These are phyloP conservation scores for Sclerotinia minor DNA, from an alignment of 2,329 filamentous ascomycete species.

Conservation along the genomic window DNA sequence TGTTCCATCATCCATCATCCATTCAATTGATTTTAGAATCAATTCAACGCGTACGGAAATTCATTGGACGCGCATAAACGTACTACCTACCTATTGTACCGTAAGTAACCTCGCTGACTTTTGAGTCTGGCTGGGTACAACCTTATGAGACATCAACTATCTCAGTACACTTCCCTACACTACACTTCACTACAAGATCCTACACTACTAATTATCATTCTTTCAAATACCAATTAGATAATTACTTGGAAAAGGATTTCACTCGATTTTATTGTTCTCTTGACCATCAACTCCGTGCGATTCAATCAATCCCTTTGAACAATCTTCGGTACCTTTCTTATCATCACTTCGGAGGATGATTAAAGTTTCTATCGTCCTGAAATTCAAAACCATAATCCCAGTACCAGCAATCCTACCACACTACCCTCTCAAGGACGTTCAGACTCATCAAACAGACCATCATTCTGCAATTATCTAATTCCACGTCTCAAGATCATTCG, in stretches of 20 bases:
- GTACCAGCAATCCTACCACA: background rate
- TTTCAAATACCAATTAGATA: background rate
- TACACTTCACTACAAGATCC: too few species aligned
- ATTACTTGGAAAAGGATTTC: background rate
- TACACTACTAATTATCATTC: too few species aligned
- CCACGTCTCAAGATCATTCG: background rate
- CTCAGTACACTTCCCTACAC: background rate
- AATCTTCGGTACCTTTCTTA: background rate
- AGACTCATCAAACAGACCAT: background rate
- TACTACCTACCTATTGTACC: background rate
- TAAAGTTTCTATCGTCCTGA: conserved; percentile 25
- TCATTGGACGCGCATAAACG: conserved; percentile 1
- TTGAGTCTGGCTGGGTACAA: background rate
- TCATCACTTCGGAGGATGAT: conserved; percentile 10
- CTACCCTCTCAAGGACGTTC: background rate
- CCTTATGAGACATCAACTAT: conserved; percentile 10
- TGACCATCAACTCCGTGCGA: too few species aligned
- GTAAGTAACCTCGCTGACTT: background rate
- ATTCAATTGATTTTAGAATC: background rate
- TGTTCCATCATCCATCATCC: too few species aligned
- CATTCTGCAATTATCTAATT: background rate
- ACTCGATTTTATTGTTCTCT: background rate
- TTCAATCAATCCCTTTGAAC: background rate
- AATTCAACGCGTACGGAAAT: conserved; percentile 8
- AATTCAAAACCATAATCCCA: background rate